Conservation (phyloP, 2,329 filamentous ascomycete genomes). For the Pyrenophora seminiperda region DNA sequence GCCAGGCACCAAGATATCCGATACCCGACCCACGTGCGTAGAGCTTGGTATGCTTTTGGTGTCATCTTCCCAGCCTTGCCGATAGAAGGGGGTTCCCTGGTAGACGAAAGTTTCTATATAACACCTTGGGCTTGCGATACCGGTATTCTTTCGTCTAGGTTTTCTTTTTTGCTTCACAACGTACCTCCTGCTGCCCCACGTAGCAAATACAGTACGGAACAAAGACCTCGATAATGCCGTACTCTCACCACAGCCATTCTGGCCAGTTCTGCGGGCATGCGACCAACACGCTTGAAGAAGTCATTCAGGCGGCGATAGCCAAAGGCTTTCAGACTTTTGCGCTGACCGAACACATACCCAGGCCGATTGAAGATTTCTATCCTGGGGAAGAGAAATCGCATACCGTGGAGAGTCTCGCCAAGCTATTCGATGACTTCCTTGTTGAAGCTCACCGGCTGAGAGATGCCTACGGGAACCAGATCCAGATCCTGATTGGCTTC, state of each 20-base stretch:
- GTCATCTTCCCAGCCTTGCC: too few relatives aligned
- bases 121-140: not conserved
- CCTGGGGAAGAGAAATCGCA: conserved; percentile 74
- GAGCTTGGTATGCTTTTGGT: too few relatives aligned
- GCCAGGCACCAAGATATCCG: not conserved
- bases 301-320: conserved; percentile 77
- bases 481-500: conserved; percentile 85
- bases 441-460: conserved; percentile 75
- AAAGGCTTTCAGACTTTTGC: conserved; percentile 82
- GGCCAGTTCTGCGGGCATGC: conserved; percentile 95
- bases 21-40: not conserved
- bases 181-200: not conserved
- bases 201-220: not conserved
- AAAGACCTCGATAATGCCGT: conserved; percentile 74
- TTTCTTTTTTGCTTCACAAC: not conserved
- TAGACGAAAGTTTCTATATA: not conserved
- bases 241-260: conserved; percentile 97
- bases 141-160: too few relatives aligned
- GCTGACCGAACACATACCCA: conserved; percentile 94
- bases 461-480: conserved; percentile 68
- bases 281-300: conserved; percentile 79
- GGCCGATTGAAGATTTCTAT: conserved; percentile 79
- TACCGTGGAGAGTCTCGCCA: conserved; percentile 39
- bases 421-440: conserved; percentile 73
- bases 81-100: too few relatives aligned